Base-by-base conservation (phyloP, 2,329 filamentous ascomycete species). In the Cladobotryum mycophilum region DNA sequence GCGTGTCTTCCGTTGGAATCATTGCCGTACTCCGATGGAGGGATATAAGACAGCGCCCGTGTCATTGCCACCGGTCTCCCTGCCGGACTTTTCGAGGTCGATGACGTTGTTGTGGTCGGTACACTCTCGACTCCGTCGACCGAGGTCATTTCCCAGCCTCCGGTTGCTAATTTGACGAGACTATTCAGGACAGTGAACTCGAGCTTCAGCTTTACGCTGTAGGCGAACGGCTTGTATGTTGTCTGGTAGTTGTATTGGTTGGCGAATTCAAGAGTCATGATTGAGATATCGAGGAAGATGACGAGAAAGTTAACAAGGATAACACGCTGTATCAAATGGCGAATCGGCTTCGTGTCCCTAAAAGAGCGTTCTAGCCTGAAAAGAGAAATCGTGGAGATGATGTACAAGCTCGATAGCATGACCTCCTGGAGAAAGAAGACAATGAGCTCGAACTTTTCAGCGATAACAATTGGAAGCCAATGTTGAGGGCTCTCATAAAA, bases 341-440 rank as follows among this genome's bases (percentile, higher is more conserved):
- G 47, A 34, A 25, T 50, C 11, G 49, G 56, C 36, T 13, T 51
- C 38, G 30, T 45, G 5, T 69, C 67, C 9, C 56, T 55, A 15
- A 54, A 44, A 4, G 50, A n/a, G 25, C 41, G 42, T 44, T 74
- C 68, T 14, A 70, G 56, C 13, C 69, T 69, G 22, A 79, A 63
- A 53, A 79, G 70, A 11, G 67, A 70, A 44, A 73, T 61, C 1
- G 76, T 76, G 49, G 78, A 73, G 61, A 66, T 68, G 50, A 80
- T 77, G 58, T 78, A 80, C 14, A 78, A 59, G 0, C 66, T 67
- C 1, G 76, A 78, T 43, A 80, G 69, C 51, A 77, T 68, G 41
- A 75, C 67, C 53, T 80, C 77, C 58, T 80, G 77, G n/a, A 79
- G 49, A 54, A 73, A 78, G 57, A 80, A 80, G 2, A 75, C 65